Base-by-base conservation (phyloP, 73 alveolate genomes). In the Paraurostyla sp. region DNA sequence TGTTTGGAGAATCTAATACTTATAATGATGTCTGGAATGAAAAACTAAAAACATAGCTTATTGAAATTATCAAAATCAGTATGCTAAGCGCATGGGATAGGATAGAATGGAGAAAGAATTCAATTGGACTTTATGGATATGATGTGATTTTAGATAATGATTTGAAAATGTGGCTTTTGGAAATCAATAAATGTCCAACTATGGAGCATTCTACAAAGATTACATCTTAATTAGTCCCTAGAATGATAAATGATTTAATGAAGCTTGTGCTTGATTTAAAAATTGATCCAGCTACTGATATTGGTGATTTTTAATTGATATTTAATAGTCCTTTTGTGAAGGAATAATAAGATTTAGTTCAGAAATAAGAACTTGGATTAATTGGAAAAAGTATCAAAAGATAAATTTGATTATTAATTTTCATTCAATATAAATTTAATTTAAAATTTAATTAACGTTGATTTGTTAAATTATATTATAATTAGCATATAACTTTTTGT, bases 181-280 rank as follows among this genome's bases (percentile, higher is more conserved):
- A 78, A 33, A 78, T 78, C 2, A 78, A 78, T 56, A 52, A 52
- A 33, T 32, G 76, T 35, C 89, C 89, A 3, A 43, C 89, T 36
- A 22, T 78, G 80, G 89, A 78, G 29, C 89, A 54, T 40, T 78
- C 89, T n/a, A 78, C 89, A 4, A 78, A 78, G 32, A 80, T 78
- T 0, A 78, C 89, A 20, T 7, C 58, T 6, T 22, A 78, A 3
- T 35, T 78, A 20, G 80, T 78, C 0, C 89, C 89, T 0, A 25
- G 20, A 23, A 32, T 78, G 57, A 4, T 54, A 32, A 69, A 78
- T 16, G 89, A 78, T 54, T 35, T 78, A n/a, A 15, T 27, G 9
- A 78, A 78, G 50, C 80, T 78, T 0, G 32, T 78, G 7, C 29
- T 78, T 7, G 89, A 78, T 62, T 29, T 45, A 32, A 62, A 62